Conservation (phyloP, 257 asterid genomes). For the Lantana camara region DNA sequence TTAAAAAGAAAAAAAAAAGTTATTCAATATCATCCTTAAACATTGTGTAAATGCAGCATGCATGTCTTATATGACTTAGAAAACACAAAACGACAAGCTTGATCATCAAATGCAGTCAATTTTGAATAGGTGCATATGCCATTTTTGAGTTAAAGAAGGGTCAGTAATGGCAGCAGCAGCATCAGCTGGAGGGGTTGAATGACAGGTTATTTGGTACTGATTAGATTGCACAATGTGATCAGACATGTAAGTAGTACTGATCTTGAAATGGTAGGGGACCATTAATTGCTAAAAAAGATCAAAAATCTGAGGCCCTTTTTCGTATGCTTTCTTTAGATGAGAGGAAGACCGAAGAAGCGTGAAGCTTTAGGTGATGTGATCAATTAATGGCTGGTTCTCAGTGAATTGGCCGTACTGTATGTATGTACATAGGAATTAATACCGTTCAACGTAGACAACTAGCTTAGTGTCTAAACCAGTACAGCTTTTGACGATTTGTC, state of each 20-base stretch:
- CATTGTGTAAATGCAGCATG: too few relatives aligned
- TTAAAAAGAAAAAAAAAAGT: too few relatives aligned
- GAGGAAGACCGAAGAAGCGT: too few relatives aligned
- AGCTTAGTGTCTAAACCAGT: background rate
- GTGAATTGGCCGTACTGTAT: background rate
- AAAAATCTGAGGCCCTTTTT: too few relatives aligned
- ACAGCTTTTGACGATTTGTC: conserved; percentile 20
- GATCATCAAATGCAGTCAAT: too few relatives aligned
- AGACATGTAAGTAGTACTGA: background rate
- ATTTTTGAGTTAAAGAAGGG: background rate
- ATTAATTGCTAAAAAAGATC: background rate
- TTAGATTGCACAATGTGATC: conserved; percentile 17
- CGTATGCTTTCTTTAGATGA: too few relatives aligned
- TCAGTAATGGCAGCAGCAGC: conserved; percentile 4
- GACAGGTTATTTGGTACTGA: conserved; percentile 2
- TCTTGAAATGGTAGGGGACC: conserved; percentile 32
- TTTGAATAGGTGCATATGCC: background rate
- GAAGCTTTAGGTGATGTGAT: too few relatives aligned
- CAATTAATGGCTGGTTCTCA: background rate
- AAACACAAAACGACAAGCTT: too few relatives aligned
- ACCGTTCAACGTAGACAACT: background rate
- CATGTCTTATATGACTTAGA: too few relatives aligned
- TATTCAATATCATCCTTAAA: too few relatives aligned
- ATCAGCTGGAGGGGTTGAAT: background rate
- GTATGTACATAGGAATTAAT: background rate